Evolutionary conservation across 2,329 filamentous ascomycete species (phyloP).

Genomic region (Ascochyta pisi): DNA sequence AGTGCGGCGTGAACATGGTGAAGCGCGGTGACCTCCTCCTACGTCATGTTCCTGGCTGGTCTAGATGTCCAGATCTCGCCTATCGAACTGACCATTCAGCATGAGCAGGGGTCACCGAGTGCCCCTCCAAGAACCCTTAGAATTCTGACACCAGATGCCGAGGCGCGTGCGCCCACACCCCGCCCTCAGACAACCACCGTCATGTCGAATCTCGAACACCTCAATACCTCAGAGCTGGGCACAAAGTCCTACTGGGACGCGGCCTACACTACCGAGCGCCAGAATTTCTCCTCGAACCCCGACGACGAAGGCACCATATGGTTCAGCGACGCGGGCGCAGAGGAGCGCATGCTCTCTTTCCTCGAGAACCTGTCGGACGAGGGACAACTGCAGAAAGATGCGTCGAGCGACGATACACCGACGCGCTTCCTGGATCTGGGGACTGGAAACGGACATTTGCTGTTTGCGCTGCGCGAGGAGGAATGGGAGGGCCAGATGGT

Average conservation of each 20-base stretch:
- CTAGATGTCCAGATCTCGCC: background rate
- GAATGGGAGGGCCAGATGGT: constrained; percentile 75
- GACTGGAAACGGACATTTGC: constrained; percentile 89
- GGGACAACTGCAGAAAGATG: constrained; percentile 53
- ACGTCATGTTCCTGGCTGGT: background rate
- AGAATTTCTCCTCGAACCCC: constrained; percentile 74
- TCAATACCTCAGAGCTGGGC: constrained; percentile 80
- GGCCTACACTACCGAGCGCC: constrained; percentile 74
- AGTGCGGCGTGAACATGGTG: background rate
- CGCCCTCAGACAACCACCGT: background rate
- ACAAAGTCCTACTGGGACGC: constrained; percentile 74
- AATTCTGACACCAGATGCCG: constrained; percentile 4
- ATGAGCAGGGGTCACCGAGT: background rate
- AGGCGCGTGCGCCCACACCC: background rate
- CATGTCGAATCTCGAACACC: constrained; percentile 46
- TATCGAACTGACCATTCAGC: background rate
- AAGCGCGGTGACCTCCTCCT: background rate
- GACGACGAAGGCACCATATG: constrained; percentile 87
- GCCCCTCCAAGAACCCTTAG: background rate
- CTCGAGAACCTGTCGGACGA: constrained; percentile 60
- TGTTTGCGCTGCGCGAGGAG: constrained; percentile 77
- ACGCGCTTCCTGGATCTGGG: constrained; percentile 82
- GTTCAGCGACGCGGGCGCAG: constrained; percentile 93
- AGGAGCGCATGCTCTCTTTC: constrained; percentile 77
- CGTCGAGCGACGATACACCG: constrained; percentile 17